Base-by-base conservation (phyloP, 164 flowering plant genomes). In the Pachysandra terminalis region DNA sequence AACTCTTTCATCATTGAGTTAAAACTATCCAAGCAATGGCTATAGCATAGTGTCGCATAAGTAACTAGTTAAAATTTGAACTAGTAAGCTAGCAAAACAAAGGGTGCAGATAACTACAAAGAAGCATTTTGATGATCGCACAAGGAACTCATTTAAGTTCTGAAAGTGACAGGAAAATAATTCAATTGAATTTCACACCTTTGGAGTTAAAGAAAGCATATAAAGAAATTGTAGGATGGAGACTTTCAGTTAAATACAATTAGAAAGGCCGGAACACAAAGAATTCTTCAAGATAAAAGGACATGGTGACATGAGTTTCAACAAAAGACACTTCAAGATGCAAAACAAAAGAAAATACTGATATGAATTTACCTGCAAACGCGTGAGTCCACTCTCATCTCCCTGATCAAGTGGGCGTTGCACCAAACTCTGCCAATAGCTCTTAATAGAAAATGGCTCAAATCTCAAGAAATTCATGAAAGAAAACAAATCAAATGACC, bases 371-470 rank as follows among this genome's bases (percentile, higher is more conserved):
- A 94, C 98, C 96, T 90, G 98, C 72, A 94, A 78, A 27, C 98
- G 84, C 52, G 81, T 68, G 40, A 91, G 85, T 41, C 96, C 98
- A 57, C 73, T 77, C 62, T 75, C 59, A 32, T 73, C 72, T 56
- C 96, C 98, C 71, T 75, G 88, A 63, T 69, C 72, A 64, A 94
- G 85, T 0, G 98, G 93, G 10, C 85, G 83, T 67, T 88, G 94
- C 32, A 94, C 81, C 68, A 91, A 73, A 65, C 80, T 80, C 68
- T 75, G 82, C 97, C 98, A 94, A 68, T 87, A 89, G 69, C 76
- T 80, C 81, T 80, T 91, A 37, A 78, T 77, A 13, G 96, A 89
- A 66, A 94, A 87, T n/a, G 97, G 97, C 78, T 90, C 93, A 78
- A 91, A 91, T 56, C 75, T 86, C 79, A 94, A 70, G 75, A 94